Evolutionary conservation across 805 yeast species (phyloP).

Genomic region (Komagataella phaffii): DNA sequence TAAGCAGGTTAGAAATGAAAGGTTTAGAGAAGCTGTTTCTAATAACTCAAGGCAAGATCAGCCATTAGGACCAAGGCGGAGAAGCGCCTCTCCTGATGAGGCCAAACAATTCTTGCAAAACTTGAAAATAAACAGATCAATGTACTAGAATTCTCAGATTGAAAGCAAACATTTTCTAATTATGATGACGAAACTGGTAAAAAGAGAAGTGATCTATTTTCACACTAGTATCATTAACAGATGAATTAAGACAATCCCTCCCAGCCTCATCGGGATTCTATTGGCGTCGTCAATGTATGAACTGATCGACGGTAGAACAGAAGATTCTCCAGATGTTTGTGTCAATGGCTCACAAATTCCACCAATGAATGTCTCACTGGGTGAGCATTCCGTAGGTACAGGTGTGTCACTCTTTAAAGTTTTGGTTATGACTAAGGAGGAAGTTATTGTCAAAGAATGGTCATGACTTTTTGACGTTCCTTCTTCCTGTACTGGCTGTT

Average conservation of each 20-base stretch:
- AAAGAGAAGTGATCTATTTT: neutral
- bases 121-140: neutral
- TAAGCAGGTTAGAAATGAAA: neutral
- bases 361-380: neutral
- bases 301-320: neutral
- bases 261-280: neutral
- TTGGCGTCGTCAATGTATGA: neutral
- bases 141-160: neutral
- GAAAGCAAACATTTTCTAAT: too few relatives aligned
- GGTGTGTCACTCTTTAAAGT: neutral
- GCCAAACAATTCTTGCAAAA: neutral
- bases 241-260: neutral
- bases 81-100: neutral
- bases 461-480: neutral
- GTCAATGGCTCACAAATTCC: neutral
- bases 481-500: neutral
- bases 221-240: neutral
- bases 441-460: neutral
- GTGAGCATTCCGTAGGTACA: neutral
- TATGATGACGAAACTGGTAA: neutral
- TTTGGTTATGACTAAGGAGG: neutral
- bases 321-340: neutral
- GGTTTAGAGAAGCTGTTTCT: neutral
- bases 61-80: neutral
- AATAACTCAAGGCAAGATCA: neutral